phyloP scores from a whole-genome alignment of 805 yeast species.

The Ogataea dorogensis region DNA sequence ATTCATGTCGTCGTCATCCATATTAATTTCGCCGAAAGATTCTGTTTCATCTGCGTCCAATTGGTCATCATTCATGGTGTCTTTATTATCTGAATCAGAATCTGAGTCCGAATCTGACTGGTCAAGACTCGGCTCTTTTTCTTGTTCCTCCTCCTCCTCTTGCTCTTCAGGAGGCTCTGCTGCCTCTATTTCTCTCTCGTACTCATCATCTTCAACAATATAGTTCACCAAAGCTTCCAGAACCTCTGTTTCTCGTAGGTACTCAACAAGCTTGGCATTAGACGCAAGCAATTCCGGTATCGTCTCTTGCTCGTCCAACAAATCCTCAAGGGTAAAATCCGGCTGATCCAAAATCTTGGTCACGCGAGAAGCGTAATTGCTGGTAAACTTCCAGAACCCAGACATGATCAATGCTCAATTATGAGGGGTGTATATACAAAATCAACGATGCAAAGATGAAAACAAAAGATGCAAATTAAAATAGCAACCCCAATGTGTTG shows the following conservation, averaged over 20 bases:
- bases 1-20: conserved; percentile 30
- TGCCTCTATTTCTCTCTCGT: conserved; percentile 31
- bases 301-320: conserved; percentile 73
- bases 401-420: conserved; percentile 26
- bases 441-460: conserved; percentile 8
- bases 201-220: conserved; percentile 51
- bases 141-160: conserved; percentile 1
- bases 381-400: conserved; percentile 40
- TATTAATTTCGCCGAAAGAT: conserved; percentile 17
- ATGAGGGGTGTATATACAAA: conserved; percentile 4
- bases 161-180: conserved; percentile 15
- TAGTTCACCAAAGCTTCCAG: conserved; percentile 65
- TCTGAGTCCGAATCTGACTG: conserved; percentile 23
- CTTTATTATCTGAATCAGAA: conserved; percentile 15
- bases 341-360: conserved; percentile 51
- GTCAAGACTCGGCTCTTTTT: too few species aligned
- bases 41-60: conserved; percentile 23
- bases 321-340: conserved; percentile 49
- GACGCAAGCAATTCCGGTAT: conserved; percentile 71
- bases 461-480: conserved; percentile 6
- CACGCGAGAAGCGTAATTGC: conserved; percentile 57
- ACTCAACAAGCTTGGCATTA: conserved; percentile 73
- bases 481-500: conserved; percentile 7
- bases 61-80: conserved; percentile 10
- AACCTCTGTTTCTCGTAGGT: conserved; percentile 75